Evolutionary conservation across 805 yeast species (phyloP).

Genomic region (Lipomyces japonicus): DNA sequence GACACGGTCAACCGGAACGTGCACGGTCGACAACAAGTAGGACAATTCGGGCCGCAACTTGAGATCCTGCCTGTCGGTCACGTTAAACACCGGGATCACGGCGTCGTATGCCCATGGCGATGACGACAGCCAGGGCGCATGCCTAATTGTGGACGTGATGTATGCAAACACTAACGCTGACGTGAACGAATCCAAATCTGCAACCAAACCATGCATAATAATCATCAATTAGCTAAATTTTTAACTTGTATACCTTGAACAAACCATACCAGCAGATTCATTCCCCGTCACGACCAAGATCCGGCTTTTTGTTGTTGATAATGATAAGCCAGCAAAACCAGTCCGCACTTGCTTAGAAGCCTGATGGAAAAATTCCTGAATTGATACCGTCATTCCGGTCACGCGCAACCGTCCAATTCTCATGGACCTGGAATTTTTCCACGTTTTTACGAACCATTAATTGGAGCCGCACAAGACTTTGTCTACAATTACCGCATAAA

Average conservation of each 20-base stretch:
- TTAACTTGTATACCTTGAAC: neutral
- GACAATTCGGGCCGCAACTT: slow-evolving; percentile 66
- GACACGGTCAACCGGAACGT: slow-evolving; percentile 49
- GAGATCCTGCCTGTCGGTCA: slow-evolving; percentile 64
- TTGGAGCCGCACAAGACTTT: neutral
- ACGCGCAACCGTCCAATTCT: neutral
- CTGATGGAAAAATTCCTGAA: slow-evolving; percentile 17
- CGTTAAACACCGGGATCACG: slow-evolving; percentile 71
- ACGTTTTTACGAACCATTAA: neutral
- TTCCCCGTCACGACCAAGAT: slow-evolving; percentile 63
- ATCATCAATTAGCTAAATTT: neutral
- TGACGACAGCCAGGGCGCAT: slow-evolving; percentile 2
- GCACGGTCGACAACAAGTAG: slow-evolving; percentile 47
- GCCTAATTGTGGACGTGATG: slow-evolving; percentile 38
- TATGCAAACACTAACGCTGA: slow-evolving; percentile 72
- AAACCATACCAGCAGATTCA: slow-evolving; percentile 59
- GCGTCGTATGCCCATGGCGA: slow-evolving; percentile 28
- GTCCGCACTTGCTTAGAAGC: slow-evolving; percentile 16
- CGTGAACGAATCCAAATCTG: slow-evolving; percentile 80
- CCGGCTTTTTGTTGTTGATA: neutral
- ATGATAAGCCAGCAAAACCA: slow-evolving; percentile 7
- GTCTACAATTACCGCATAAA: neutral
- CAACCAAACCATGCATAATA: neutral
- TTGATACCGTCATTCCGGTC: slow-evolving; percentile 1
- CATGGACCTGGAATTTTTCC: neutral